These are phyloP conservation scores for Leccinum subgranulosum DNA, from an alignment of 768 basidiomycete species.

Conservation along the genomic window DNA sequence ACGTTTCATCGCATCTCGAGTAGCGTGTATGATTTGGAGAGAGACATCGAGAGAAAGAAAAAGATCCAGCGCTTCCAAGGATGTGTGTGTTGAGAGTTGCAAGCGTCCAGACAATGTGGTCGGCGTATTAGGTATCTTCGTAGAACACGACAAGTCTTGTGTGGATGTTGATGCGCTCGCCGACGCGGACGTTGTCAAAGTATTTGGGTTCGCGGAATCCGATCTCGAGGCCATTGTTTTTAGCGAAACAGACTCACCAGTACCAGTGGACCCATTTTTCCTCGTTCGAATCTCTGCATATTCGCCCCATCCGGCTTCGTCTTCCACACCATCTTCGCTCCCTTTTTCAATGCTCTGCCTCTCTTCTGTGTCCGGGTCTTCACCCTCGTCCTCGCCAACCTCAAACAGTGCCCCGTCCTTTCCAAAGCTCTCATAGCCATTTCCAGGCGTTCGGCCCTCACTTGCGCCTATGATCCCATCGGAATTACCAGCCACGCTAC, in stretches of 20 bases:
- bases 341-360: slow-evolving; percentile 13
- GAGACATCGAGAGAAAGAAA: slow-evolving; percentile 90
- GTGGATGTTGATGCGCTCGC: neutral
- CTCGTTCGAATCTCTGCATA: slow-evolving; percentile 9
- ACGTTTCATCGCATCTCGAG: slow-evolving; percentile 88
- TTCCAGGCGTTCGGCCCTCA: neutral
- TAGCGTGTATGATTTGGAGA: slow-evolving; percentile 88
- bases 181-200: neutral
- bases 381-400: slow-evolving; percentile 40
- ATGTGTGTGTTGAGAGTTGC: slow-evolving; percentile 17
- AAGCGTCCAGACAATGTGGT: neutral
- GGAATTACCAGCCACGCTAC: neutral
- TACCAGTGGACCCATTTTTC: neutral
- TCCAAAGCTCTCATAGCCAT: slow-evolving; percentile 22
- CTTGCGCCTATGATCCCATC: neutral
- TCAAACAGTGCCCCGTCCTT: slow-evolving; percentile 48
- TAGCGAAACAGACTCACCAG: neutral
- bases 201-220: neutral
- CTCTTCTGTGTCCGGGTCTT: slow-evolving; percentile 8
- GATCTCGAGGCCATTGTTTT: neutral
- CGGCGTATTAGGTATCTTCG: neutral
- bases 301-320: slow-evolving; percentile 28
- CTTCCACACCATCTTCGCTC: slow-evolving; percentile 1
- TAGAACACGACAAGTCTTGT: neutral
- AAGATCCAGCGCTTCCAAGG: slow-evolving; percentile 60